Percentiles rank a stretch among this genome's conserved stretches.
These are phyloP conservation scores for Nigrograna mackinnonii DNA, from an alignment of 2,329 filamentous ascomycete genomes.

Conservation along the genomic window DNA sequence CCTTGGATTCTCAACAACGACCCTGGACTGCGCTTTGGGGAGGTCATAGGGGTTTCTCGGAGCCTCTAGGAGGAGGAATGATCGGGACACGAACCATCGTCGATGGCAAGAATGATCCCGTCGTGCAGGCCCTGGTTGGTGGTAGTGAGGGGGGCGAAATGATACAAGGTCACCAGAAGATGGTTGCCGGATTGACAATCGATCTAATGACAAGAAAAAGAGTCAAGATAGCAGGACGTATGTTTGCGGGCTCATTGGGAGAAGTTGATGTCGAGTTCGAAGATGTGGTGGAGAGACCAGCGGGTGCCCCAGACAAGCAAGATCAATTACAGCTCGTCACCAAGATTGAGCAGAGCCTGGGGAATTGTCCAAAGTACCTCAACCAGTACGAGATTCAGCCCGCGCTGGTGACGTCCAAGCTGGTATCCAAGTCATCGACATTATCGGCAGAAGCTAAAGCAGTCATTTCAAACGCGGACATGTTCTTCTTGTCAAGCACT, in stretches of 20 bases:
- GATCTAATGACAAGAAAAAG: conserved; percentile 70
- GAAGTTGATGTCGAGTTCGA: conserved; percentile 33
- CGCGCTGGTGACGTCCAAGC: conserved; percentile 56
- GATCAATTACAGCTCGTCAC: conserved; percentile 64
- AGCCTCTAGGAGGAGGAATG: conserved; percentile 63
- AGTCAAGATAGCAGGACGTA: conserved; percentile 73
- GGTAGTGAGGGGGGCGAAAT: conserved; percentile 48
- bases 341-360: conserved; percentile 70
- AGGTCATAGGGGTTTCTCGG: conserved; percentile 70
- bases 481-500: conserved; percentile 78
- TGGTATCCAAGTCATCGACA: conserved; percentile 51
- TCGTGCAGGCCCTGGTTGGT: conserved; percentile 65
- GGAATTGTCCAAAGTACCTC: conserved; percentile 87
- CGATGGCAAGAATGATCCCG: conserved; percentile 68
- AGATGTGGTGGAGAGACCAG: conserved; percentile 22
- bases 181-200: conserved; percentile 66
- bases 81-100: conserved; percentile 67
- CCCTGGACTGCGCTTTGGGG: conserved; percentile 83
- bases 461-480: conserved; percentile 67
- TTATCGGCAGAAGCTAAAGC: conserved; percentile 60
- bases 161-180: conserved; percentile 43
- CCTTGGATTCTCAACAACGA: conserved; percentile 65
- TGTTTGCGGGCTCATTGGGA: conserved; percentile 65
- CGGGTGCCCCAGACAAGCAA: conserved; percentile 16
- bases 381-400: conserved; percentile 70